Base-by-base conservation (phyloP, 306 rosid genomes). In the Castanea crenata region DNA sequence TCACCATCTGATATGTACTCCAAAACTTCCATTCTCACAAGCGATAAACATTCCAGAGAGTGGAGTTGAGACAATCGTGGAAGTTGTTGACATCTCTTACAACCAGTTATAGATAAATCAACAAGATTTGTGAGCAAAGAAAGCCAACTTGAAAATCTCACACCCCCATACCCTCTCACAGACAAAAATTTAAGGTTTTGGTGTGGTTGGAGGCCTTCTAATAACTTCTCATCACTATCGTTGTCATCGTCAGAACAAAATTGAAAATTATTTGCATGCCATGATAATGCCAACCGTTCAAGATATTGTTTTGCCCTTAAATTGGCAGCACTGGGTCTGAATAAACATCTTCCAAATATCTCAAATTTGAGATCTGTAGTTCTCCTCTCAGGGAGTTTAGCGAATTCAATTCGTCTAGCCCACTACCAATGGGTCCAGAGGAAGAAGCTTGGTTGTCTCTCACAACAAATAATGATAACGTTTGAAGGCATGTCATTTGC, bases 221-320 rank as follows among this genome's bases (percentile, higher is more conserved):
- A 1, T 5, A 54, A 64, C 31, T 73, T 31, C 31, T 55, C 64
- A n/a, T 27, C 38, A 31, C 18, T 31, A 29, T 32, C 41, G 1
- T 14, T 18, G 3, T 4, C 49, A 0, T 41, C 11, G 1, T 9
- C 0, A 8, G 3, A 41, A 9, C 0, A 41, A 41, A 7, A 41
- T 7, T 0, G 1, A 9, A 2, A 6, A 20, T 2, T 0, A 55
- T 2, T 3, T 0, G 0, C 0, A 31, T 12, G 5, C 77, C 77
- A 74, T 1, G 0, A 1, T 9, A 74, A 19, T 5, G 1, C 3
- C 54, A 74, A 20, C 11, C 2, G 49, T 0, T 41, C 49, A 41
- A 41, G 49, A 41, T 7, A 9, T 41, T 41, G 49, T 41, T 41
- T 59, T 4, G 7, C 27, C 14, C 3, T 21, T 29, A 59, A 21